phyloP scores from a whole-genome alignment of 179 eudicot species.

The Heliamphora pulchella region DNA sequence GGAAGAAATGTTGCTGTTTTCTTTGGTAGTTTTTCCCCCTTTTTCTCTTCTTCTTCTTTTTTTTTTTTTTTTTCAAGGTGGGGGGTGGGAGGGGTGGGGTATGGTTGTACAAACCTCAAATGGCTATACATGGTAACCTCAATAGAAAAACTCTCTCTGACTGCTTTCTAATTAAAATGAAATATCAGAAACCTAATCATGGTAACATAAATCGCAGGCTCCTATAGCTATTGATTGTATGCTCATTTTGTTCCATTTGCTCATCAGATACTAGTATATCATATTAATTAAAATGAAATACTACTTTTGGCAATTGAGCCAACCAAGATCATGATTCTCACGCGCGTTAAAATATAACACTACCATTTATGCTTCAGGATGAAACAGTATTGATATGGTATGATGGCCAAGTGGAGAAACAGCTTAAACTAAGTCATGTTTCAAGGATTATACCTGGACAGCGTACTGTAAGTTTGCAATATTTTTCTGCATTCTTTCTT shows the following conservation, averaged over 20 bases:
- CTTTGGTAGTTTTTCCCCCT: background rate
- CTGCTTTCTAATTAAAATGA: too few species aligned
- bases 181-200: too few species aligned
- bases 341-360: background rate
- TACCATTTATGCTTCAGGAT: conserved; percentile 41
- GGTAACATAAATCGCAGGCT: background rate
- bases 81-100: too few species aligned
- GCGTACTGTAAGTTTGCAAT: conserved; percentile 59
- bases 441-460: conserved; percentile 88
- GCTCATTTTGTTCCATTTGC: background rate
- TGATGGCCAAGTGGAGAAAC: conserved; percentile 71
- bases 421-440: conserved; percentile 63
- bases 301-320: background rate
- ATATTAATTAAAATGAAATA: background rate
- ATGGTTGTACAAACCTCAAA: too few species aligned
- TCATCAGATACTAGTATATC: background rate
- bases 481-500: background rate
- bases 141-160: background rate
- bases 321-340: background rate
- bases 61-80: too few species aligned
- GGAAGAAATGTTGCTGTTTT: background rate
- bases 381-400: conserved; percentile 76
- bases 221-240: background rate
- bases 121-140: background rate
- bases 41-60: too few species aligned